phyloP scores from a whole-genome alignment of 768 basidiomycete genomes.

The Mycena metata region DNA sequence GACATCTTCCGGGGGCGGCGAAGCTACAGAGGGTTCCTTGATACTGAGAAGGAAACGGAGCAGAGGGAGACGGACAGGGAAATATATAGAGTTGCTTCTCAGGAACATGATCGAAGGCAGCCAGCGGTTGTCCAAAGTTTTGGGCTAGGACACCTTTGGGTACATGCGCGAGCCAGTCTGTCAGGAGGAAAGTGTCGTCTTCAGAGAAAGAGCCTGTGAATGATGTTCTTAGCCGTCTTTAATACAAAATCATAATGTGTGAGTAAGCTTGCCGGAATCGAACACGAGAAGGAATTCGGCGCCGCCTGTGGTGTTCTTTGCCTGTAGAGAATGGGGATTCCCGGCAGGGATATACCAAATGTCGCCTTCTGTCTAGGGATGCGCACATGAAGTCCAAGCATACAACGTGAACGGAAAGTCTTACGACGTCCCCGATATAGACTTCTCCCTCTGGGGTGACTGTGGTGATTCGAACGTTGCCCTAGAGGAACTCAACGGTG shows the following conservation, averaged over 20 bases:
- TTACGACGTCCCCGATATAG: conserved; percentile 67
- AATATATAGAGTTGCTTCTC: conserved; percentile 68
- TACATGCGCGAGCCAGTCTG: conserved; percentile 78
- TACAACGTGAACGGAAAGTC: conserved; percentile 34
- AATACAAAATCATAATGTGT: too few relatives aligned
- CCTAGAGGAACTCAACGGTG: conserved; percentile 41
- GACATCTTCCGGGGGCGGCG: conserved; percentile 58
- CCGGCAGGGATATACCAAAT: conserved; percentile 74
- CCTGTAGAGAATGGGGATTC: conserved; percentile 69
- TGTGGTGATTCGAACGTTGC: conserved; percentile 62
- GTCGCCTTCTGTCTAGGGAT: conserved; percentile 51
- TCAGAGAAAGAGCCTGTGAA: conserved; percentile 59
- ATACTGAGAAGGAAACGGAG: neutral
- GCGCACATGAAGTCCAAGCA: neutral
- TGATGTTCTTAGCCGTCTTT: conserved; percentile 50
- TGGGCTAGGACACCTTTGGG: conserved; percentile 71
- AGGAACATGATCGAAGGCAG: conserved; percentile 68
- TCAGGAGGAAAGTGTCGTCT: conserved; percentile 70
- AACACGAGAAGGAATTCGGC: conserved; percentile 68
- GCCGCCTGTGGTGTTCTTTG: conserved; percentile 59
- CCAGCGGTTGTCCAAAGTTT: conserved; percentile 67
- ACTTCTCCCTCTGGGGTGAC: conserved; percentile 66
- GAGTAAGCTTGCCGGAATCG: conserved; percentile 45
- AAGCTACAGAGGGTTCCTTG: conserved; percentile 43
- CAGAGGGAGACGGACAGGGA: conserved; percentile 44